phyloP scores from a whole-genome alignment of 495 filamentous ascomycete species.

The Aspergillus affinis region DNA sequence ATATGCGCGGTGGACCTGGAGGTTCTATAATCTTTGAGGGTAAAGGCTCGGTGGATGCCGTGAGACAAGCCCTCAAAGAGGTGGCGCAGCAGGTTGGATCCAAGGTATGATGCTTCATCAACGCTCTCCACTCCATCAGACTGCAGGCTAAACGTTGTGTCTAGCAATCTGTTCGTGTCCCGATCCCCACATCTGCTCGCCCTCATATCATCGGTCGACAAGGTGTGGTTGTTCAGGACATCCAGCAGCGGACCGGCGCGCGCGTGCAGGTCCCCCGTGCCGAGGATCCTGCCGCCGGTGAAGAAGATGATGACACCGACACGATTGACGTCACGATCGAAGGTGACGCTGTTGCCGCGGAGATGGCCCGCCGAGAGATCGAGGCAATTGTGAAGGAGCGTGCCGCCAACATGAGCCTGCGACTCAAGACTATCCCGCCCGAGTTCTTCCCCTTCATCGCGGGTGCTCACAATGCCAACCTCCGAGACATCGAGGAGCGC shows the following conservation, averaged over 20 bases:
- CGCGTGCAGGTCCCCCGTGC: conserved; percentile 82
- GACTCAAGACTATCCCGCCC: conserved; percentile 76
- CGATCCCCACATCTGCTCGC: conserved; percentile 78
- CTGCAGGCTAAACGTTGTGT: background rate
- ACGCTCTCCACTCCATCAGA: background rate
- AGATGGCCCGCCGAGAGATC: conserved; percentile 78
- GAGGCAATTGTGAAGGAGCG: conserved; percentile 82
- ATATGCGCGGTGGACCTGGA: conserved; percentile 64
- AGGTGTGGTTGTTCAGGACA: conserved; percentile 83
- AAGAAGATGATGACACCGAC: conserved; percentile 69
- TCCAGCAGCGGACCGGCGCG: conserved; percentile 82
- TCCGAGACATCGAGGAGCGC: conserved; percentile 67
- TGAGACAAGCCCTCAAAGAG: conserved; percentile 81
- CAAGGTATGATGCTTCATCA: conserved; percentile 56
- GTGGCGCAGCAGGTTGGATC: conserved; percentile 79
- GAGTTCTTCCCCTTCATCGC: conserved; percentile 96
- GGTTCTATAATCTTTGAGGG: conserved; percentile 76
- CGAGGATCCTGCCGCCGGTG: conserved; percentile 53
- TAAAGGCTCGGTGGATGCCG: conserved; percentile 71
- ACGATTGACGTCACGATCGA: conserved; percentile 85
- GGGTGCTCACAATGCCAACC: conserved; percentile 68
- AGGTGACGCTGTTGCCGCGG: conserved; percentile 81
- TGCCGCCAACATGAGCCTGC: conserved; percentile 73
- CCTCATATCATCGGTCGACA: conserved; percentile 88
- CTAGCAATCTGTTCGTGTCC: conserved; percentile 72